Evolutionary conservation across 345 rosid species (phyloP).

Genomic region (Populus alba): DNA sequence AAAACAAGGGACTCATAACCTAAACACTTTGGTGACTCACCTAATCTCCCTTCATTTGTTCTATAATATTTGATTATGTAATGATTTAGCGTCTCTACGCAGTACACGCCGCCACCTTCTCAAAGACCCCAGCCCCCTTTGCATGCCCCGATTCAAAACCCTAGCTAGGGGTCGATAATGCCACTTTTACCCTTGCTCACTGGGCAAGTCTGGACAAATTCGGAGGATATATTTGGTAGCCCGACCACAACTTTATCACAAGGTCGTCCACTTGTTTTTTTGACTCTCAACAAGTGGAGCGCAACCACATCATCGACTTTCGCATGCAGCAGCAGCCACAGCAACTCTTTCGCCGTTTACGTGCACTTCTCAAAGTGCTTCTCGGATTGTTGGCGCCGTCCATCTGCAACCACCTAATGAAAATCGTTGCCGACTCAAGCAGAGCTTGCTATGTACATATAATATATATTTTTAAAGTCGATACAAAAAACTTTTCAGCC

Average conservation of each 20-base stretch:
- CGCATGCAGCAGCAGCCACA: background rate
- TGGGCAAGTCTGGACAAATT: background rate
- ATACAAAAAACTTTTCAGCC: too few species aligned
- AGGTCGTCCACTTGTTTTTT: background rate
- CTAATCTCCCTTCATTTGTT: slow-evolving; percentile 8
- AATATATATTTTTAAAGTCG: too few species aligned
- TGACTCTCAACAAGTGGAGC: background rate
- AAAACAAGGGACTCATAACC: background rate
- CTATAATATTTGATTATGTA: background rate
- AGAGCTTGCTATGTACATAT: too few species aligned
- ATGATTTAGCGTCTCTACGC: background rate
- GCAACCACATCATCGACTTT: slow-evolving; percentile 10
- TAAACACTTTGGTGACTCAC: background rate
- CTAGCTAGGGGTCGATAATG: background rate
- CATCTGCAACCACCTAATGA: background rate
- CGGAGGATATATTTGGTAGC: background rate
- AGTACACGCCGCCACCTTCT: background rate
- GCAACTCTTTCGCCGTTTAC: slow-evolving; percentile 7
- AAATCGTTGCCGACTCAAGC: background rate
- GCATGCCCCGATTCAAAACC: background rate
- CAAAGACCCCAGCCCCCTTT: background rate
- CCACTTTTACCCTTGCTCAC: background rate
- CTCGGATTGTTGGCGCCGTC: background rate
- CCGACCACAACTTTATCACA: background rate
- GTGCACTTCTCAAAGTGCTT: slow-evolving; percentile 18